Evolutionary conservation across 2,329 filamentous ascomycete species (phyloP), one percentile per base, ranked within the genome.

Genomic region (Aspergillus glaucus): DNA sequence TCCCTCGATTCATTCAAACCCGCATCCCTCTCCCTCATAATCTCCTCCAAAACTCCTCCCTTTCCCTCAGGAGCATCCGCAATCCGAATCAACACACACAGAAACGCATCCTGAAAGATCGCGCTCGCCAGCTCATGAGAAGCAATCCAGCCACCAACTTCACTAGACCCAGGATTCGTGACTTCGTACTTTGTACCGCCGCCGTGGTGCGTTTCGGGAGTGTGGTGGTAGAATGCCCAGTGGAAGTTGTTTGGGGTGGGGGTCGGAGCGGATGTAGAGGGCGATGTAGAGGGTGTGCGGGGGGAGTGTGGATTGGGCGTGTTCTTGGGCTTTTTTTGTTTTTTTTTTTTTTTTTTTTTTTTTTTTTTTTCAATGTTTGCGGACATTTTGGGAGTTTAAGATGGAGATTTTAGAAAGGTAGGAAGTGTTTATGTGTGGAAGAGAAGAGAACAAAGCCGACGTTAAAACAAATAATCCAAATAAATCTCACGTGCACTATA

Each of bases 161-260:
- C 22, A 6, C 22, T 22, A 22, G 22, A 22, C 1, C 22, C 22
- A n/a, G n/a, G 8, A 14, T 10, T 34, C 4, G 5, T 10, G 30
- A 32, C 30, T 5, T 6, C n/a, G 32, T n/a, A 6, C 4, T n/a
- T n/a, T 34, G 32, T 34, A 3, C 32, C 32, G 32, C 32, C 32
- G 10, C 32, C 32, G 32, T 34, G 10, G 7, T 12, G n/a, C 10
- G 10, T 6, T 55, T 3, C 6, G 8, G 1, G 34, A 1, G 40
- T 32, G 46, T 63, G 61, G 46, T 57, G 49, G 43, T 66, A 66
- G 8, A 57, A 55, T 2, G 46, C 62, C 62, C 63, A 65, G 50
- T 65, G 59, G 48, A 63, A 64, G 59, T 22, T 22, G 22, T 22
- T 22, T 22, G 22, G 22, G 22, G 22, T 22, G 59, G 26, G 59